Evolutionary conservation across 345 rosid genomes (phyloP), one percentile per base, ranked within the genome.

Genomic region (Litchi chinensis): DNA sequence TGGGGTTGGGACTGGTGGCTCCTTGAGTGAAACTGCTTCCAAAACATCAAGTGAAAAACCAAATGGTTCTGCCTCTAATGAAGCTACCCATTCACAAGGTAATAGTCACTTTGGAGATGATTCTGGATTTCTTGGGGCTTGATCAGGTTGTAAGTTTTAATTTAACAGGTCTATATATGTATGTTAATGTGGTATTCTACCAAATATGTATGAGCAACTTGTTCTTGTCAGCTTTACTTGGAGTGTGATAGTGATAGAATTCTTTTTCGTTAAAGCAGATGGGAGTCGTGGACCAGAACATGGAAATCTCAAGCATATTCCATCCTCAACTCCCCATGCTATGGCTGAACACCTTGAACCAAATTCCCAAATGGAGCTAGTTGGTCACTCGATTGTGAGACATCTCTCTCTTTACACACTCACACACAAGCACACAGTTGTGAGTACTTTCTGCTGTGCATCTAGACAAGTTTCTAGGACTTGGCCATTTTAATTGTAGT

Each of bases 381-480:
- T 87, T n/a, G 92, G 94, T 68, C 94, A 88, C 85, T 89, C 94
- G 40, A 85, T 91, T 80, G 94, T 91, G 82, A 79, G 87, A 50
- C 26, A 32, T 79, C 71, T 73, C 73, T 77, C 80, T 43, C 75
- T 26, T 59, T n/a, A 0, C n/a, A 46, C 40, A 18, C 56, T 4
- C 18, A 22, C 64, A 26, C 57, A 26, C 64, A 22, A 22, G 18
- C 65, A 68, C 32, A 19, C 68, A 22, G 63, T 72, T 79, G 26
- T 40, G 18, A 26, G 64, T 54, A 28, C 16, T 71, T 59, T 57
- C 39, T 76, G 15, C 43, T n/a, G 40, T 43, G 43, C 54, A 26
- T 57, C 70, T 44, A 16, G 39, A 32, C 41, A 50, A 11, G 50
- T 39, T 15, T 21, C 52, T 41, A 16, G 48, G 63, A 74, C 28